phyloP scores from a whole-genome alignment of 768 basidiomycete species.

The Piloderma croceum region DNA sequence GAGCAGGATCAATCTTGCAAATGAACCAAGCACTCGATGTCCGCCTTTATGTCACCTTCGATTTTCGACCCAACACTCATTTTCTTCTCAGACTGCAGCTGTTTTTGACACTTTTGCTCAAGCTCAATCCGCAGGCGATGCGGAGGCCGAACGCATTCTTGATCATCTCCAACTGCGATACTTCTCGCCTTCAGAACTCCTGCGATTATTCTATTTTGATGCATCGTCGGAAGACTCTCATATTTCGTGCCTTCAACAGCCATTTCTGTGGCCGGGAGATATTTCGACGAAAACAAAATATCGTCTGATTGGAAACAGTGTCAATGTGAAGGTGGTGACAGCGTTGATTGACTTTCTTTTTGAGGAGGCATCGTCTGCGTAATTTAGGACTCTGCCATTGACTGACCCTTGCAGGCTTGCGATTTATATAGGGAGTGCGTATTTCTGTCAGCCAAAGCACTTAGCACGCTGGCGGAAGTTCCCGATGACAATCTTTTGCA shows the following conservation, averaged over 20 bases:
- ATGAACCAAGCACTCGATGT: constrained; percentile 64
- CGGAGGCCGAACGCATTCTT: constrained; percentile 48
- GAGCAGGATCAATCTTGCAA: constrained; percentile 74
- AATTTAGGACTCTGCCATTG: no score
- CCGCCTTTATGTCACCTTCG: no score
- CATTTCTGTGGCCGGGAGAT: constrained; percentile 58
- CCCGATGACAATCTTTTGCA: no score
- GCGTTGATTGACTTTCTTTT: constrained; percentile 58
- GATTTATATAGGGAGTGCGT: no score
- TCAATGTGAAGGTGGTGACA: constrained; percentile 70
- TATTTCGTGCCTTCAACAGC: not conserved
- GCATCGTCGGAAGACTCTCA: constrained; percentile 13
- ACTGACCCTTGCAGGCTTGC: no score
- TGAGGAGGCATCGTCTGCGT: no score
- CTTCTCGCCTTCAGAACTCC: constrained; percentile 67
- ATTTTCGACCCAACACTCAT: no score
- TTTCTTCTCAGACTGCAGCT: constrained; percentile 46
- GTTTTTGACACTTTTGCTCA: constrained; percentile 52
- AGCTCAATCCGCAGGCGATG: constrained; percentile 35
- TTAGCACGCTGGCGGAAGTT: no score
- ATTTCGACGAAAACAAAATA: constrained; percentile 68
- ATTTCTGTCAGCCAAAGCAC: no score
- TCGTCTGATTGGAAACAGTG: constrained; percentile 74
- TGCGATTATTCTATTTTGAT: constrained; percentile 62
- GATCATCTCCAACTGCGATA: constrained; percentile 62